Evolutionary conservation across 139 green algal species (phyloP).

Genomic region (Chlorella sp.): DNA sequence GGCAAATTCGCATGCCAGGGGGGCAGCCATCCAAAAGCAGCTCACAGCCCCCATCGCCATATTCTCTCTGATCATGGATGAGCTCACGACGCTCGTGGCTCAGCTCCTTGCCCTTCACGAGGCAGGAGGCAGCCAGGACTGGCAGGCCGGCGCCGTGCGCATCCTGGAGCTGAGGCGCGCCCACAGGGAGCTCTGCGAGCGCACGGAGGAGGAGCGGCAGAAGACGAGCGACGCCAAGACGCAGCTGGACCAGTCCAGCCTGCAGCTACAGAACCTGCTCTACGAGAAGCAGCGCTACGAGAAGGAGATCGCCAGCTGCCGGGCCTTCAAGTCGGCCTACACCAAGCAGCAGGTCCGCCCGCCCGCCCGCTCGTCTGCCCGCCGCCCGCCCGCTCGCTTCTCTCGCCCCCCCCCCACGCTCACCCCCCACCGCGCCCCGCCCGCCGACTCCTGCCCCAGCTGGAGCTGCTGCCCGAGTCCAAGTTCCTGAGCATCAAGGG

Average conservation of each 20-base stretch:
- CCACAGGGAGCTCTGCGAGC: conserved; percentile 32
- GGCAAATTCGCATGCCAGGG: too few species aligned
- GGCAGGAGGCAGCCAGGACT: too few species aligned
- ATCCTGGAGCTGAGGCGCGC: conserved; percentile 30
- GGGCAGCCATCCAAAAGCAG: too few species aligned
- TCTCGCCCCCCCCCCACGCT: neutral
- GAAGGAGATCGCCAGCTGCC: conserved; percentile 71
- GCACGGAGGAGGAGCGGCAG: conserved; percentile 54
- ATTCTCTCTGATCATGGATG: too few species aligned
- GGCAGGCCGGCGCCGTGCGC: neutral
- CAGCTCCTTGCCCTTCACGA: too few species aligned
- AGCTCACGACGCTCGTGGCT: too few species aligned
- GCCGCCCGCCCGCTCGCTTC: neutral
- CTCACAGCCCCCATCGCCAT: too few species aligned
- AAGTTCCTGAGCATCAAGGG: neutral
- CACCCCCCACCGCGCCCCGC: neutral
- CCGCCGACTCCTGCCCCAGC: neutral
- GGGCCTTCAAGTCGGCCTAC: conserved; percentile 59
- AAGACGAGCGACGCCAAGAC: conserved; percentile 56
- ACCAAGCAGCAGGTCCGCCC: conserved; percentile 25
- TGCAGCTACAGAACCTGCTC: conserved; percentile 71
- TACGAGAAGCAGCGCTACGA: conserved; percentile 78
- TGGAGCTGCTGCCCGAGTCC: neutral
- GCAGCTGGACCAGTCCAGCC: conserved; percentile 52
- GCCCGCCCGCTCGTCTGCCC: neutral